Evolutionary conservation across 768 basidiomycete genomes (phyloP).

Genomic region (Glaciozyma antarctica): DNA sequence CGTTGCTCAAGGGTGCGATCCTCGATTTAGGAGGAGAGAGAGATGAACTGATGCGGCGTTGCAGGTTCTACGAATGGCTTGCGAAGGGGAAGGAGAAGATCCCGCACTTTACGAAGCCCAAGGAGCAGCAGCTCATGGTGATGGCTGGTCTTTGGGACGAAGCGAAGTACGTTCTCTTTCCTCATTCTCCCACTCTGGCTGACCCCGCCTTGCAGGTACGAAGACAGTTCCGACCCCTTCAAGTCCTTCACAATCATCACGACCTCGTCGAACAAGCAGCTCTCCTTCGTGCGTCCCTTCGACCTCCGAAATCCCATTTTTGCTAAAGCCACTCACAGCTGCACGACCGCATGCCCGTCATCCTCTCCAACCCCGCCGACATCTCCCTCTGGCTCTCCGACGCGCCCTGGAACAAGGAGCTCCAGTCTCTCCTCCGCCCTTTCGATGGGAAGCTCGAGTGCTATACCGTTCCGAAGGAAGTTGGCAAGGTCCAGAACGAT

Average conservation of each 20-base stretch:
- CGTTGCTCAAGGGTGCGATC: constrained; percentile 55
- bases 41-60: constrained; percentile 4
- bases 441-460: constrained; percentile 46
- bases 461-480: neutral
- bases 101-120: constrained; percentile 69
- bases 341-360: constrained; percentile 74
- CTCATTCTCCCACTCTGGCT: neutral
- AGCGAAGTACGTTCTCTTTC: constrained; percentile 43
- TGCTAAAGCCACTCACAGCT: constrained; percentile 43
- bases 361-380: constrained; percentile 56
- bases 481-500: neutral
- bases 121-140: constrained; percentile 57
- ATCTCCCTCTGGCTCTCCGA: constrained; percentile 64
- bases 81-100: constrained; percentile 65
- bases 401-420: constrained; percentile 54
- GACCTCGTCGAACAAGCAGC: constrained; percentile 57
- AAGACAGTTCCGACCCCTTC: constrained; percentile 45
- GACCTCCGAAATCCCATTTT: too few relatives aligned
- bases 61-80: constrained; percentile 90
- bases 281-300: constrained; percentile 47
- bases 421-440: constrained; percentile 55
- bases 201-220: constrained; percentile 8
- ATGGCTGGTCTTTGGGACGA: constrained; percentile 82
- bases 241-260: constrained; percentile 89
- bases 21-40: constrained; percentile 37